Percentiles rank a stretch among this genome's conserved stretches.
These are phyloP conservation scores for Xylaria curta DNA, from an alignment of 495 filamentous ascomycete genomes.

Conservation along the genomic window DNA sequence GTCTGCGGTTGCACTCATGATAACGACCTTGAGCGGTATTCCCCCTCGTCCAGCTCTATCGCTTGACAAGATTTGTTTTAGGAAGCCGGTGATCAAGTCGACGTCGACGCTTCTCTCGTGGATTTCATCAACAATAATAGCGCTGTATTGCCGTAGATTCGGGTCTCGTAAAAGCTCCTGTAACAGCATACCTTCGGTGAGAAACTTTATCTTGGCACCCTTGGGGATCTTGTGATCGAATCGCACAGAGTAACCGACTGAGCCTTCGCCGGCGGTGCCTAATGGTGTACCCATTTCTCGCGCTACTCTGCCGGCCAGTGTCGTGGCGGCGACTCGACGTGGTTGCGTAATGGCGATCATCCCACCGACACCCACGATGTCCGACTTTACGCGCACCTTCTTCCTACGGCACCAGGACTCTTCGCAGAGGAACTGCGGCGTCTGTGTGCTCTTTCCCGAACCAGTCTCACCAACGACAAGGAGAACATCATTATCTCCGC, in stretches of 20 bases:
- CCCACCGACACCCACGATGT: slow-evolving; percentile 70
- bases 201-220: slow-evolving; percentile 81
- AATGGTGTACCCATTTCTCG: slow-evolving; percentile 88
- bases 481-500: slow-evolving; percentile 72
- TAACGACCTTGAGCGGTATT: slow-evolving; percentile 80
- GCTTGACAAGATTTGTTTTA: slow-evolving; percentile 73
- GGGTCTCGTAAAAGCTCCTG: slow-evolving; percentile 94
- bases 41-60: slow-evolving; percentile 67
- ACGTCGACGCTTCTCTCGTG: slow-evolving; percentile 98
- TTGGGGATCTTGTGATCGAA: slow-evolving; percentile 83
- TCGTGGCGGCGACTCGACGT: slow-evolving; percentile 91
- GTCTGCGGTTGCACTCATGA: slow-evolving; percentile 98
- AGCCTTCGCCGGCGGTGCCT: slow-evolving; percentile 54
- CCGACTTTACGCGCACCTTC: slow-evolving; percentile 54
- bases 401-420: slow-evolving; percentile 78
- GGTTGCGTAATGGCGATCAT: slow-evolving; percentile 97
- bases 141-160: slow-evolving; percentile 80
- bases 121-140: slow-evolving; percentile 92
- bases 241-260: slow-evolving; percentile 90
- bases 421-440: slow-evolving; percentile 84
- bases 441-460: slow-evolving; percentile 95
- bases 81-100: slow-evolving; percentile 85
- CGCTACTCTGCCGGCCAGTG: slow-evolving; percentile 86
- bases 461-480: slow-evolving; percentile 93
- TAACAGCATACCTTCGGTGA: slow-evolving; percentile 96